phyloP scores from a whole-genome alignment of 148 eudicot genomes.

The Dysphania ambrosioides region DNA sequence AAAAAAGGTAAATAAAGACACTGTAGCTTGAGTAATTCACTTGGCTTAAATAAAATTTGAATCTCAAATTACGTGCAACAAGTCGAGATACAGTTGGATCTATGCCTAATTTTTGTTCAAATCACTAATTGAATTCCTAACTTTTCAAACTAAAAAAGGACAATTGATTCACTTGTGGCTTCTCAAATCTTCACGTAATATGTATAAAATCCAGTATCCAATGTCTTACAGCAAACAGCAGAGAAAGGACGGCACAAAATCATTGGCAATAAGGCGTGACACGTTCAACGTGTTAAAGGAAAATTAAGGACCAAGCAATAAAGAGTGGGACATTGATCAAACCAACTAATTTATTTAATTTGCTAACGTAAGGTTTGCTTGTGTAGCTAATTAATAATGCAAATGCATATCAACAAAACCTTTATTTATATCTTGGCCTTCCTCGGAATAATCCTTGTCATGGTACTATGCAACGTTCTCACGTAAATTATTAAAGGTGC shows the following conservation, averaged over 20 bases:
- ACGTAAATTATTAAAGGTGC: no score
- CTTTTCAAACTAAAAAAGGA: not conserved
- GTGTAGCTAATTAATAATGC: not conserved
- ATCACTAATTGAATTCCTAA: not conserved
- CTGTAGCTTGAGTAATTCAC: no score
- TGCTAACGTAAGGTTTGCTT: not conserved
- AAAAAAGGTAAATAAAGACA: no score
- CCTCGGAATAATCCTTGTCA: constrained; percentile 10
- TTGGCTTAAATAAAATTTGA: no score
- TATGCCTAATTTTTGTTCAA: not conserved
- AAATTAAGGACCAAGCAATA: not conserved
- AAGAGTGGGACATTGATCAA: not conserved
- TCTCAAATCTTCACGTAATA: not conserved
- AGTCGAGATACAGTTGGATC: no score
- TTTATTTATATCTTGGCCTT: not conserved
- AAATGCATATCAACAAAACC: not conserved
- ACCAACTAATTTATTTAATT: not conserved
- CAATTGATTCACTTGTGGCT: not conserved
- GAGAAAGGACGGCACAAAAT: not conserved
- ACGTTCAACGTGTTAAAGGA: not conserved
- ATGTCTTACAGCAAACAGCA: not conserved
- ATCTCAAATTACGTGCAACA: no score
- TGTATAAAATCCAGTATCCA: no score
- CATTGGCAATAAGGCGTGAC: not conserved
- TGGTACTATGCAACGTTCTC: not conserved